Conservation (phyloP, 2,329 filamentous ascomycete species). For the Aureobasidium sp. region DNA sequence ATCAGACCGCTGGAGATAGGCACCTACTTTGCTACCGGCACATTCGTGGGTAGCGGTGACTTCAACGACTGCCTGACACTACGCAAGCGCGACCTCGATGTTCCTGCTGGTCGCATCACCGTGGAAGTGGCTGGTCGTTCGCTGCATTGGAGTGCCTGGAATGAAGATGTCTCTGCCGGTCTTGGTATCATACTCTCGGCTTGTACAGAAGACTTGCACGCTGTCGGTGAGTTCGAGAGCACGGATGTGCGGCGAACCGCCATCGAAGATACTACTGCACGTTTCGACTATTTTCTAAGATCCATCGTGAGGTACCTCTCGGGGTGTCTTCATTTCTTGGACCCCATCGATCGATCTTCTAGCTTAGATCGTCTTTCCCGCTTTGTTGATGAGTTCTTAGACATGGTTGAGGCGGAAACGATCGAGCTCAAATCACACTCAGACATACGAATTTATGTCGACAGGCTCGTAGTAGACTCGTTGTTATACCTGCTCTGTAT, state of each 20-base stretch:
- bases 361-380: slow-evolving; percentile 37
- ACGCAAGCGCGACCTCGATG: slow-evolving; percentile 37
- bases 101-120: slow-evolving; percentile 44
- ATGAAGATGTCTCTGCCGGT: slow-evolving; percentile 43
- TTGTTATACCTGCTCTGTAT: slow-evolving; percentile 12
- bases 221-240: background rate
- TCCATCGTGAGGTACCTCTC: slow-evolving; percentile 43
- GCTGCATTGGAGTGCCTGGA: slow-evolving; percentile 45
- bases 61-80: slow-evolving; percentile 39
- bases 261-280: background rate
- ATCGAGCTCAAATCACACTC: background rate
- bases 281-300: slow-evolving; percentile 29
- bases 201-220: slow-evolving; percentile 21
- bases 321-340: slow-evolving; percentile 42
- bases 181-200: slow-evolving; percentile 30
- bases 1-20: slow-evolving; percentile 40
- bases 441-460: background rate
- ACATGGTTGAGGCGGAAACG: slow-evolving; percentile 14
- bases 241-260: slow-evolving; percentile 1
- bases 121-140: slow-evolving; percentile 29
- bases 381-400: slow-evolving; percentile 30
- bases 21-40: slow-evolving; percentile 47
- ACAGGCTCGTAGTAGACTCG: slow-evolving; percentile 8
- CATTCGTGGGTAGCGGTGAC: slow-evolving; percentile 50
- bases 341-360: slow-evolving; percentile 43